phyloP scores from a whole-genome alignment of 192 early-diverging fungal genomes.

The Umbelopsis isabellina region DNA sequence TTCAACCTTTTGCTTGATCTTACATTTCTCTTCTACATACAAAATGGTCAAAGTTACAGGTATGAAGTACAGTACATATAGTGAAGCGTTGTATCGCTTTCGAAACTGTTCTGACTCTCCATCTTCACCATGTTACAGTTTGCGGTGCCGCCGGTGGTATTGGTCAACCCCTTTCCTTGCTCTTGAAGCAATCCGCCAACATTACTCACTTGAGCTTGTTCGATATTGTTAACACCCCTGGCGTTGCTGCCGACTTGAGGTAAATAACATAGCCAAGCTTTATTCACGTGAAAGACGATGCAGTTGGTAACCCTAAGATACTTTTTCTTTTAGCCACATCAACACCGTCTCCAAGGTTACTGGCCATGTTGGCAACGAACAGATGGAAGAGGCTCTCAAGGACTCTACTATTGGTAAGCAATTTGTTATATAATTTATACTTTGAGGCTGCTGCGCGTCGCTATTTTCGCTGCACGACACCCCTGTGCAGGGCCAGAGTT shows the following conservation, averaged over 20 bases:
- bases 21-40: not conserved
- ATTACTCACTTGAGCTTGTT: conserved; percentile 88
- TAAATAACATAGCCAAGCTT: conserved; percentile 57
- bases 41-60: conserved; percentile 23
- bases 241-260: conserved; percentile 95
- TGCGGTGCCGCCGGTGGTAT: conserved; percentile 92
- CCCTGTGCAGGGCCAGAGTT: too few species aligned
- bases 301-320: not conserved
- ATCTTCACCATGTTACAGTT: conserved; percentile 44
- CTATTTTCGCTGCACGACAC: too few species aligned
- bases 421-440: not conserved
- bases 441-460: too few species aligned
- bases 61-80: not conserved
- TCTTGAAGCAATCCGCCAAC: conserved; percentile 88
- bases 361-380: conserved; percentile 65
- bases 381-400: conserved; percentile 72
- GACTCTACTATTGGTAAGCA: conserved; percentile 54
- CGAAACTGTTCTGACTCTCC: not conserved
- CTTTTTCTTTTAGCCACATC: conserved; percentile 31
- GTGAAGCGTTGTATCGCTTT: not conserved
- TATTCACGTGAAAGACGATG: not conserved
- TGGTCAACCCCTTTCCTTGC: conserved; percentile 95
- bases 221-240: conserved; percentile 96
- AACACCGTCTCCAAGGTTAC: conserved; percentile 46
- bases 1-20: not conserved